Evolutionary conservation across 345 rosid genomes (phyloP), one percentile per base, ranked within the genome.

Genomic region (Bruguiera gymnorhiza): DNA sequence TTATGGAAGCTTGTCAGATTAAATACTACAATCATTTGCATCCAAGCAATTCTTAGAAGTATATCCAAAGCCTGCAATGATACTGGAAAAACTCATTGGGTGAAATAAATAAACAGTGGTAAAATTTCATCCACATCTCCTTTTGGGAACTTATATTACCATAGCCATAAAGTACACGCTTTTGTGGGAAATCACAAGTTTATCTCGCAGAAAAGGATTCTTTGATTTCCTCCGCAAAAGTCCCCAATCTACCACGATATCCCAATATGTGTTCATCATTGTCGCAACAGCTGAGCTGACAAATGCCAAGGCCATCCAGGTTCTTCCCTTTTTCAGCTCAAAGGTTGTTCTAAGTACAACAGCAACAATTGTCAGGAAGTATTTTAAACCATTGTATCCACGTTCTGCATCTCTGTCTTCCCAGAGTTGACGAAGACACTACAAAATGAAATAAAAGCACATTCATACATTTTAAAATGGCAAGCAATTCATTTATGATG

Each of bases 211-310:
- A 67, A 63, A 89, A 26, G 71, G 75, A 66, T 89, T 89, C 78
- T 76, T 78, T 23, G 97, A 91, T 59, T 81, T 81, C 70, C 87
- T 79, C 52, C 81, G 79, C 51, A 89, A 77, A 11, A 92, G 92
- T 39, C 97, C 97, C 93, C 92, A 89, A 64, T 89, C 92, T 9
- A 86, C 36, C 11, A 77, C 93, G 55, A 89, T 76, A 67, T 92
- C 96, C 92, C 92, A 89, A 60, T 80, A 92, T 24, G 85, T 84
- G 68, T 74, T 88, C 79, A 81, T 68, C 3, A 70, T 70, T 23
- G 70, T 66, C 2, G 87, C 92, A 3, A 81, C 73, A 58, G 80
- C 85, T 34, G 97, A 87, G 86, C 95, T 81, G 66, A 82, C 67
- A 62, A 87, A 73, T 51, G 91, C 91, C 75, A 87, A 24, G 27